Evolutionary conservation across 2,329 filamentous ascomycete species (phyloP), one percentile per base, ranked within the genome.

Genomic region (Talaromyces sp.): DNA sequence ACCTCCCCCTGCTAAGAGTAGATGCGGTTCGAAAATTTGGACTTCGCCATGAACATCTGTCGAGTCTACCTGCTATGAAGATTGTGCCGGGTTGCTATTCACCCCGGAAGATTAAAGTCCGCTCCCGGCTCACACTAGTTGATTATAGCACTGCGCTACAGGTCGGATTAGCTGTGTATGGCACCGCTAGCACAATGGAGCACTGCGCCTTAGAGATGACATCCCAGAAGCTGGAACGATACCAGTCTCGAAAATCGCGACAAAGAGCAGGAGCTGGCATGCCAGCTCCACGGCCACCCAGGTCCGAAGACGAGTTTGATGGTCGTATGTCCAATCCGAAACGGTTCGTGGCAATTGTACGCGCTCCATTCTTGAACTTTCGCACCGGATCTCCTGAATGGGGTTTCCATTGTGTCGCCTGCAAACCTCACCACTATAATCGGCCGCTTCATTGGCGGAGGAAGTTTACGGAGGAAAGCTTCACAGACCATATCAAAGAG

Each of bases 1-100:
- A 72, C 57, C 65, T 71, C 43, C 71, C 73, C 31, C 33, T 71
- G 13, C 43, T n/a, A 36, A 56, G 51, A 31, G 52, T 10, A 52
- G 60, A 63, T 39, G 54, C 40, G 19, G 54, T 57, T 8, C 58
- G 58, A 22, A 53, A 53, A 40, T 53, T 37, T 35, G 50, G 50
- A 28, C 17, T 54, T 17, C 1, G 1, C 8, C 13, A 8, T 5
- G 5, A 31, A 2, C 36, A 54, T 43, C 6, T 43, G 22, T 2
- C 4, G 2, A 35, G 15, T 13, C 28, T 54, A n/a, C 52, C 52
- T 31, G 15, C 22, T 15, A 54, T 54, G 39, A 25, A 11, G 17
- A 45, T 28, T 21, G 2, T 45, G 8, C n/a, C n/a, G 2, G 52
- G 52, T 10, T 15, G 11, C 10, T 54, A 54, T 45, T 45, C 52